phyloP scores from a whole-genome alignment of 495 filamentous ascomycete genomes.

The Annulohypoxylon maeteangense region DNA sequence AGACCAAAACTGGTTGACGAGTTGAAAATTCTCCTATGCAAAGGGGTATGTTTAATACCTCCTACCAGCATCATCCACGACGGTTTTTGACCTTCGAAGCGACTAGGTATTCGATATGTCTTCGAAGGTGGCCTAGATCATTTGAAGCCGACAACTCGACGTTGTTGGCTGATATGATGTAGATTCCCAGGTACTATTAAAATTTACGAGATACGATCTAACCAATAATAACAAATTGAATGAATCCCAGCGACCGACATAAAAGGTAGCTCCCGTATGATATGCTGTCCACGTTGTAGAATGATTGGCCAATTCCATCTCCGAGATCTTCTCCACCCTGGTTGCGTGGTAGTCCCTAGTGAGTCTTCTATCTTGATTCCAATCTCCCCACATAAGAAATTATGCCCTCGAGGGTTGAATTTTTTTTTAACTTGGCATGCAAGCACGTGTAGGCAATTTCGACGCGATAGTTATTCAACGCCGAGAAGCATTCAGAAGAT shows the following conservation, averaged over 20 bases:
- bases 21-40: background rate
- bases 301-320: conserved; percentile 38
- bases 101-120: background rate
- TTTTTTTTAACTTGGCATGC: background rate
- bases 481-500: background rate
- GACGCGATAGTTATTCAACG: background rate
- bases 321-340: conserved; percentile 1
- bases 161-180: background rate
- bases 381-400: conserved; percentile 26
- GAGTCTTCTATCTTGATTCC: background rate
- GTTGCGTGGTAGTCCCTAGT: background rate
- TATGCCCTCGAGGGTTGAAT: background rate
- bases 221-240: background rate
- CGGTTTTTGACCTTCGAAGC: background rate
- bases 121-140: background rate
- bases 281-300: conserved; percentile 37
- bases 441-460: conserved; percentile 22
- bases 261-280: background rate
- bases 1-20: conserved; percentile 10
- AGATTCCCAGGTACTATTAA: background rate
- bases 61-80: background rate
- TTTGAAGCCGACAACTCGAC: background rate
- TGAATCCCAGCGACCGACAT: background rate
- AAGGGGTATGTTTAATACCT: background rate
- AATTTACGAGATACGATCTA: conserved; percentile 14